Percentiles rank a stretch among this genome's conserved stretches.
Evolutionary conservation across 1,284 basidiomycete species (phyloP).

Genomic region (Fomitopsis schrenkii): DNA sequence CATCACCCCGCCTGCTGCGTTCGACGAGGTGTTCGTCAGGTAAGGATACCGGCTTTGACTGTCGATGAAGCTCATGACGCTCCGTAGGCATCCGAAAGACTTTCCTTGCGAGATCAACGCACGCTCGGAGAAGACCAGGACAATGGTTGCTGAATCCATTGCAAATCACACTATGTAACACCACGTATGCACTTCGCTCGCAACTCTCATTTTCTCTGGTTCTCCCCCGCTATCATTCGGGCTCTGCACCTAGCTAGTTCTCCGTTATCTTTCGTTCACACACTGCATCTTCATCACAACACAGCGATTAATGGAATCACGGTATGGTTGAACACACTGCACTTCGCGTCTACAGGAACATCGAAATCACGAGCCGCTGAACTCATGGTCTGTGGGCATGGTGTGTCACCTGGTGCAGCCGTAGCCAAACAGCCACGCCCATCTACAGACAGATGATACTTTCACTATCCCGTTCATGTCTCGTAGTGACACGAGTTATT

Average conservation of each 20-base stretch:
- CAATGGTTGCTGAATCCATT: neutral
- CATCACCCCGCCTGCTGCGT: constrained; percentile 1
- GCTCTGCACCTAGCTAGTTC: neutral
- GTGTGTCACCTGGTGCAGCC: too few species aligned
- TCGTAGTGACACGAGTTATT: too few species aligned
- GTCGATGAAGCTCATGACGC: neutral
- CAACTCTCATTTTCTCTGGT: too few species aligned
- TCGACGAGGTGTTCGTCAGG: constrained; percentile 9
- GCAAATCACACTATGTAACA: neutral
- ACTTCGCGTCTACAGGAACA: neutral
- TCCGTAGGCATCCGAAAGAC: constrained; percentile 1
- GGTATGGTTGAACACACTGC: neutral
- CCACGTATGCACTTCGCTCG: too few species aligned
- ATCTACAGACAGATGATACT: too few species aligned
- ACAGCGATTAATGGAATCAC: constrained; percentile 1
- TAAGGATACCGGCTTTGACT: neutral
- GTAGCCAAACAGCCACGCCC: too few species aligned
- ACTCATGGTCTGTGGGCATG: too few species aligned
- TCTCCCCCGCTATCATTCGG: neutral
- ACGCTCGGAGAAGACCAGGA: neutral
- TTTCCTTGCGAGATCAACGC: constrained; percentile 2
- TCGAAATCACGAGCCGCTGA: too few species aligned
- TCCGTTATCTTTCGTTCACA: too few species aligned
- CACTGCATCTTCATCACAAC: neutral
- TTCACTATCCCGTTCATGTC: too few species aligned